phyloP scores from a whole-genome alignment of 2,329 filamentous ascomycete genomes.

The Helminthosporium solani region DNA sequence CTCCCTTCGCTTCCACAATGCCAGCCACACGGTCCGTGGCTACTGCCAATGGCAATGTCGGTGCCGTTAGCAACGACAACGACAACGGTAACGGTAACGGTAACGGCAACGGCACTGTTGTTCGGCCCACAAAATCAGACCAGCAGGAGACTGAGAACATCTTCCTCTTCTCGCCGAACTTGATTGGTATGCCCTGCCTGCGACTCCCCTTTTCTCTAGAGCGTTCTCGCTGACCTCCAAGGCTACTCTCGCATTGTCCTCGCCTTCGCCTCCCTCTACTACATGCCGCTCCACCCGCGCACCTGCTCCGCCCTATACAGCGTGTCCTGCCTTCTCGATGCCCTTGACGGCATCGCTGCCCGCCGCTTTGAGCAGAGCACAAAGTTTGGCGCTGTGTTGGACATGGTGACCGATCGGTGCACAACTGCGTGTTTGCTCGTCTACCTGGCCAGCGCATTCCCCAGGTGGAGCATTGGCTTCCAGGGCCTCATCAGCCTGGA shows the following conservation, averaged over 20 bases:
- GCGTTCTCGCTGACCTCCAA: conserved; percentile 19
- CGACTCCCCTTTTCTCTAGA: not conserved
- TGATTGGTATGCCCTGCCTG: conserved; percentile 48
- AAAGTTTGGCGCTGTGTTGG: conserved; percentile 91
- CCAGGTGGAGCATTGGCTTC: conserved; percentile 90
- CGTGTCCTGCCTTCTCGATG: conserved; percentile 91
- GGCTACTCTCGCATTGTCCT: conserved; percentile 55
- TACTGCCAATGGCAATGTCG: conserved; percentile 28
- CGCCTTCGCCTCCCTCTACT: conserved; percentile 90
- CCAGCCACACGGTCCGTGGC: conserved; percentile 20
- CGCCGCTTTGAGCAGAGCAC: conserved; percentile 86
- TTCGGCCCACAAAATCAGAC: conserved; percentile 14
- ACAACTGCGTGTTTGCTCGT: conserved; percentile 93
- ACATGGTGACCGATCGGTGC: conserved; percentile 99
- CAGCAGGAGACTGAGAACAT: conserved; percentile 53
- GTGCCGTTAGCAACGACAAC: too few species aligned
- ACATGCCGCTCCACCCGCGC: conserved; percentile 98
- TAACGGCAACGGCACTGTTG: conserved; percentile 30
- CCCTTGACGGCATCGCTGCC: conserved; percentile 91
- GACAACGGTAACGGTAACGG: too few species aligned
- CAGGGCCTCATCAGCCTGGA: conserved; percentile 91
- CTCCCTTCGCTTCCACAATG: conserved; percentile 18
- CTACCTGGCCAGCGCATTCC: conserved; percentile 92
- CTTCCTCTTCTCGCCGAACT: conserved; percentile 55
- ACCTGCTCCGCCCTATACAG: conserved; percentile 91